These are phyloP conservation scores for Lentinus tigrinus DNA, from an alignment of 768 basidiomycete genomes.

Conservation along the genomic window DNA sequence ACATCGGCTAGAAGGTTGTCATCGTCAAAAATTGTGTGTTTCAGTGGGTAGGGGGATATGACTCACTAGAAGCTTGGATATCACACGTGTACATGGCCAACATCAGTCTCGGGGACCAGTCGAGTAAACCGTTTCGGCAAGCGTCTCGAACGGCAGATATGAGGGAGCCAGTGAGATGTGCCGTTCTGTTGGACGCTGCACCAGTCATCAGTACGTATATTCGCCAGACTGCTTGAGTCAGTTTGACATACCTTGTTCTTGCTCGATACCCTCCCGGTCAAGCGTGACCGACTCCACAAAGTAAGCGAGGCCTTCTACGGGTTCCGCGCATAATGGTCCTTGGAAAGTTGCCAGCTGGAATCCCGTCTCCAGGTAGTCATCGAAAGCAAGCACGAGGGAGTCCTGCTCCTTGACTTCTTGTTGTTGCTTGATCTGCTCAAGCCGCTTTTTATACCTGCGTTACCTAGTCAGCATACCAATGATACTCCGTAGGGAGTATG, in stretches of 20 bases:
- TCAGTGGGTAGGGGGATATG: background rate
- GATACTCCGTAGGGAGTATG: background rate
- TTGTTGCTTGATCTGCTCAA: constrained; percentile 36
- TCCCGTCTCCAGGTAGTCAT: constrained; percentile 84
- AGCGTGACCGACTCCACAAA: constrained; percentile 78
- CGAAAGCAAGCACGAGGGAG: constrained; percentile 53
- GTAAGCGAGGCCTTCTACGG: constrained; percentile 89
- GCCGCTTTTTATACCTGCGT: constrained; percentile 51
- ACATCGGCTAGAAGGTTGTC: constrained; percentile 71
- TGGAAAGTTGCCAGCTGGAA: constrained; percentile 95
- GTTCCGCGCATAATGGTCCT: constrained; percentile 94
- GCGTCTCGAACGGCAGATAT: constrained; percentile 89
- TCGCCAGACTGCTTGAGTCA: background rate
- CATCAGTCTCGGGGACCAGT: constrained; percentile 97
- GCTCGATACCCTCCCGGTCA: constrained; percentile 55
- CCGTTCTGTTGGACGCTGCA: constrained; percentile 73
- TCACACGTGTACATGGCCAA: constrained; percentile 99
- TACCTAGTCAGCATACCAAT: background rate
- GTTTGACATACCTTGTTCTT: constrained; percentile 62
- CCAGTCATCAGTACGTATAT: background rate
- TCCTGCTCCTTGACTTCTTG: constrained; percentile 33
- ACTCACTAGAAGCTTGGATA: constrained; percentile 94
- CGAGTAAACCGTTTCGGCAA: constrained; percentile 84
- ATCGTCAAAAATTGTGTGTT: constrained; percentile 17
- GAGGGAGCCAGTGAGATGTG: constrained; percentile 87